A percentile compares a stretch with the other conserved stretches of the same genome.
These are phyloP conservation scores for Candida xyloterini DNA, from an alignment of 805 yeast genomes.

Conservation along the genomic window DNA sequence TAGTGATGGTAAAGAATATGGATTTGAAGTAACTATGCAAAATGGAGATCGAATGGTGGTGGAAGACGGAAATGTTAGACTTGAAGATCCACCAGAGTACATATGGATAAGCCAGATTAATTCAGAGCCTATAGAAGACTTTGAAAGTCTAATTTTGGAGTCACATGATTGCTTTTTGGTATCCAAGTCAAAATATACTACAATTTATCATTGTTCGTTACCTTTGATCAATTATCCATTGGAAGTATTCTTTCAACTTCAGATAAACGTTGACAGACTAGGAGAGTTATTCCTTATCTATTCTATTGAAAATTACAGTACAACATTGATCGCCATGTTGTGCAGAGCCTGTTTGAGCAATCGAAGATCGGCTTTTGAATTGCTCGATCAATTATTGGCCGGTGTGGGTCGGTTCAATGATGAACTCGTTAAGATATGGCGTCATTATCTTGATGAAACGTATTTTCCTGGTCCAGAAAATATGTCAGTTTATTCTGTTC, in stretches of 20 bases:
- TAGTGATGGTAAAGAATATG: slow-evolving; percentile 4
- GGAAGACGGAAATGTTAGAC: slow-evolving; percentile 13
- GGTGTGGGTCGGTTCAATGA: slow-evolving; percentile 14
- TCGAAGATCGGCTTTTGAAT: slow-evolving; percentile 7
- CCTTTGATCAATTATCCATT: slow-evolving; percentile 6
- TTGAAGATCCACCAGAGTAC: not conserved
- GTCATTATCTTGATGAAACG: slow-evolving; percentile 1
- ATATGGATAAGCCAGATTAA: slow-evolving; percentile 1
- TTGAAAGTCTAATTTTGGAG: slow-evolving; percentile 5
- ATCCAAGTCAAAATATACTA: not conserved
- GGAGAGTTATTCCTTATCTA: slow-evolving; percentile 17
- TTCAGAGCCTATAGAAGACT: slow-evolving; percentile 2
- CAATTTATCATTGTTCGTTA: slow-evolving; percentile 9
- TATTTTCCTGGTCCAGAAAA: slow-evolving; percentile 9
- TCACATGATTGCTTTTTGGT: slow-evolving; percentile 2
- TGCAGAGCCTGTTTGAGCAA: slow-evolving; percentile 11
- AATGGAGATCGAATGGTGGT: slow-evolving; percentile 20
- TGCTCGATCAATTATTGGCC: slow-evolving; percentile 15
- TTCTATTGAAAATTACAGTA: slow-evolving; percentile 13
- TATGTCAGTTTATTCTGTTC: slow-evolving; percentile 11
- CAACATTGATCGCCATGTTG: slow-evolving; percentile 7
- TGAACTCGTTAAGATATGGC: slow-evolving; percentile 10
- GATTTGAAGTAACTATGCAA: slow-evolving; percentile 21
- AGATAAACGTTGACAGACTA: slow-evolving; percentile 1
- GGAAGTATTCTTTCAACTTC: slow-evolving; percentile 9